Evolutionary conservation across 2,329 filamentous ascomycete species (phyloP), one percentile per base, ranked within the genome.

Genomic region (Aspergillus transmontanensis): DNA sequence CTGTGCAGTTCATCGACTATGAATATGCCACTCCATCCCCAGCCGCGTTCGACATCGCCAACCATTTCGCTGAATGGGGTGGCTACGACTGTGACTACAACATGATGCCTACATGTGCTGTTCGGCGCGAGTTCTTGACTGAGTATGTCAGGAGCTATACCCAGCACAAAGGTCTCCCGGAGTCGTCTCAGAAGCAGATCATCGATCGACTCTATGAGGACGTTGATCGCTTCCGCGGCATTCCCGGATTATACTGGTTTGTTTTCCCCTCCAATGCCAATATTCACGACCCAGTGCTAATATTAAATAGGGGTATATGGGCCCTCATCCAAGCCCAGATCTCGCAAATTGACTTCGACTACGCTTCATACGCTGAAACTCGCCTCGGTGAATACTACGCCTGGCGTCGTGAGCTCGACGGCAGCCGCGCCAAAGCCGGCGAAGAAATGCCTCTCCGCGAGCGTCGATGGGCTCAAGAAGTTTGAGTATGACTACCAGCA

Each of bases 21-120:
- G 95, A 99, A 79, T 99, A 99, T 79, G 93, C 94, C 16, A 95
- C 93, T 5, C 94, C 95, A 2, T 94, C 94, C 0, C 94, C 94
- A 1, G 93, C 94, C 4, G 94, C 94, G 2, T 99, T 99, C 79
- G 95, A 99, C 77, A 89, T 99, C 70, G 90, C 94, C 57, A 99
- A 99, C 81, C 95, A 99, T 83, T 97, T 99, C 76, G 93, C 95
- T 55, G 95, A 99, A 81, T 99, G 95, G 94, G 94, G 90, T 64
- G 95, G 95, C 62, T 97, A 97, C 74, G 93, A 96, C 72, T 99
- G 95, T 83, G 93, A 98, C 78, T 94, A 91, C 81, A 87, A 81
- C 72, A 89, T 90, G 69, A 85, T 98, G 61, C 95, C 95, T 6
- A 95, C 92, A 1, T 86, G 86, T 66, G 82, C 88, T 23, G 88